Evolutionary conservation across 192 early-diverging fungal genomes (phyloP), one percentile per base, ranked within the genome.

Genomic region (Pilobolus umbonatus): DNA sequence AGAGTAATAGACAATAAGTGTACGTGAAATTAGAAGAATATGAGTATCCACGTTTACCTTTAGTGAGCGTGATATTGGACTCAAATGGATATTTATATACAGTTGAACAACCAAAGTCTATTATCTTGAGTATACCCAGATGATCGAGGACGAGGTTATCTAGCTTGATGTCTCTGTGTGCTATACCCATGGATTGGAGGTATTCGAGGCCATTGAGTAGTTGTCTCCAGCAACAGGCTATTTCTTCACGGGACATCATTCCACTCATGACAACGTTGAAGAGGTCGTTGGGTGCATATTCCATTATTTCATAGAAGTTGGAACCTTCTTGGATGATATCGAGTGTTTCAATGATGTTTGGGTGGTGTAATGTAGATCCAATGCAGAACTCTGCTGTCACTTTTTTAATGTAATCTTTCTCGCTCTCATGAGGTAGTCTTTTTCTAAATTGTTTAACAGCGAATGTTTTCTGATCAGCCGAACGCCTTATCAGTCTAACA

Each of bases 121-220:
- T 95, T 54, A 98, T 89, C 72, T 98, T 98, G 67, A 98, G 68
- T 42, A 86, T 79, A 11, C 88, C 87, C 2, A 61, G 55, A 26
- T 74, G 78, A 62, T 87, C 87, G 65, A 98, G 67, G 26, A 96
- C 69, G 42, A 90, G 78, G 78, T 98, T 98, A 64, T 88, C 87
- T 17, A 93, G 85, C 58, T 98, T 96, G 54, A 98, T 71, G 61
- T 98, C 93, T 22, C 94, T 79, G 69, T 98, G 95, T 4, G 93
- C 92, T 30, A 98, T 92, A 39, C 95, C 95, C 60, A 93, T 79
- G 10, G 71, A 75, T 69, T 98, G 95, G 30, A 98, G 69, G 61
- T 96, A 96, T 44, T 81, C 63, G 3, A 98, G 87, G 30, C 94
- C 95, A 36, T 79, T 70, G 5, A 87, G 67, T 14, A 96, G 74